Percentiles rank a stretch among this genome's conserved stretches.
phyloP scores from a whole-genome alignment of 2,329 filamentous ascomycete species.

The Botrytis fragariae region DNA sequence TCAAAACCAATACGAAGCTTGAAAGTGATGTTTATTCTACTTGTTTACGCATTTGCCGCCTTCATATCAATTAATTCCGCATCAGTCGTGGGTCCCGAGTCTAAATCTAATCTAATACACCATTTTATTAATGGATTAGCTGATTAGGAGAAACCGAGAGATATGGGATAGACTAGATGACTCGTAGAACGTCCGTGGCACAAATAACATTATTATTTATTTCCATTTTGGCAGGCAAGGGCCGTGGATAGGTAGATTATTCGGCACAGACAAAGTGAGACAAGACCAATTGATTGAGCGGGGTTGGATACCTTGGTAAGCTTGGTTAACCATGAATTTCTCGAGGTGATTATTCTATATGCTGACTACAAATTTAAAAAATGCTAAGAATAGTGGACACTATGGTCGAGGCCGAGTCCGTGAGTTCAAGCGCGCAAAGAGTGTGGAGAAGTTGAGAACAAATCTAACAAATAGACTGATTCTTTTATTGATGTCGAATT shows the following conservation, averaged over 20 bases:
- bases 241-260: neutral
- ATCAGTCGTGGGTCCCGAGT: conserved; percentile 5
- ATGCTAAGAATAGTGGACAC: conserved; percentile 24
- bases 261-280: conserved; percentile 13
- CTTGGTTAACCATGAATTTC: conserved; percentile 4
- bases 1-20: neutral
- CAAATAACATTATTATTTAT: conserved; percentile 18
- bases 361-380: conserved; percentile 14
- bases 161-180: conserved; percentile 15
- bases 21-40: neutral
- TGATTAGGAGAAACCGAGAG: conserved; percentile 15
- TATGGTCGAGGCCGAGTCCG: conserved; percentile 22
- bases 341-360: conserved; percentile 1
- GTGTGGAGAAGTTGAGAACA: conserved; percentile 20
- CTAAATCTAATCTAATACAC: conserved; percentile 8
- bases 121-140: conserved; percentile 1
- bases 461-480: conserved; percentile 9
- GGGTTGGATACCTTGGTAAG: conserved; percentile 20
- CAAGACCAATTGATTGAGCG: conserved; percentile 15
- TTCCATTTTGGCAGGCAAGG: conserved; percentile 2
- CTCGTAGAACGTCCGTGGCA: conserved; percentile 11
- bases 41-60: conserved; percentile 35
- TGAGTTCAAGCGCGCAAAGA: conserved; percentile 12
- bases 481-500: neutral
- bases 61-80: conserved; percentile 19